Conservation (phyloP, 495 filamentous ascomycete genomes). For the Neurospora sp. region DNA sequence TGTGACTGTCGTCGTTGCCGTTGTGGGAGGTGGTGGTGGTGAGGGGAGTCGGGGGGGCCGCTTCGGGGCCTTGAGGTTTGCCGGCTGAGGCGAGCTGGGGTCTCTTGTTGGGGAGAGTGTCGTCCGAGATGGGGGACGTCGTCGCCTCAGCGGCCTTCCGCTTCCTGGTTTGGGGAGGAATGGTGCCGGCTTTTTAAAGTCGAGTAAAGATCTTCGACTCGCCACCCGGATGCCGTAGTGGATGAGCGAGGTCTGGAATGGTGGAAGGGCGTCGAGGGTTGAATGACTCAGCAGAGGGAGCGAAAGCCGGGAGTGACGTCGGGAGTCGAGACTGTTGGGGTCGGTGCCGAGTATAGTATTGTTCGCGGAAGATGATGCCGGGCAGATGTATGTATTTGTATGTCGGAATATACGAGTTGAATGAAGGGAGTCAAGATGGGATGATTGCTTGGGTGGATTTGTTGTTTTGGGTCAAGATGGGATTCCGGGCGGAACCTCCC, state of each 20-base stretch:
- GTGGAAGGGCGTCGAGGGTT: background rate
- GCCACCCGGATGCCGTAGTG: conserved; percentile 3
- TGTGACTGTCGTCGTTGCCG: conserved; percentile 14
- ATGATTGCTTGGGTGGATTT: background rate
- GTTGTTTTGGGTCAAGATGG: background rate
- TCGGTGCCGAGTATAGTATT: background rate
- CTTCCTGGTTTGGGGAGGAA: conserved; percentile 65
- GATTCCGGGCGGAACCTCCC: background rate
- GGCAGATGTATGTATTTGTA: background rate
- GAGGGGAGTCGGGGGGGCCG: conserved; percentile 30
- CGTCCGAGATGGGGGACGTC: conserved; percentile 29
- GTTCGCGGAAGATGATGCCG: background rate
- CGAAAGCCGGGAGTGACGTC: conserved; percentile 2
- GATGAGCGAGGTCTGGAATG: background rate
- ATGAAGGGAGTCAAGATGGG: background rate
- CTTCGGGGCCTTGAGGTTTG: conserved; percentile 17
- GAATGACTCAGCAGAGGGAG: background rate
- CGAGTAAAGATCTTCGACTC: background rate
- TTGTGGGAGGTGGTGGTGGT: conserved; percentile 17
- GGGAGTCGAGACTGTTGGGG: background rate
- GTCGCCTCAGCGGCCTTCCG: conserved; percentile 82
- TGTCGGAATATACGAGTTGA: background rate
- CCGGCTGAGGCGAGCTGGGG: conserved; percentile 37
- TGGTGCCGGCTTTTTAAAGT: conserved; percentile 33
- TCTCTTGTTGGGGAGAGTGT: conserved; percentile 39